phyloP scores from a whole-genome alignment of 1,284 basidiomycete genomes.

The Cutaneotrichosporon daszewskae region DNA sequence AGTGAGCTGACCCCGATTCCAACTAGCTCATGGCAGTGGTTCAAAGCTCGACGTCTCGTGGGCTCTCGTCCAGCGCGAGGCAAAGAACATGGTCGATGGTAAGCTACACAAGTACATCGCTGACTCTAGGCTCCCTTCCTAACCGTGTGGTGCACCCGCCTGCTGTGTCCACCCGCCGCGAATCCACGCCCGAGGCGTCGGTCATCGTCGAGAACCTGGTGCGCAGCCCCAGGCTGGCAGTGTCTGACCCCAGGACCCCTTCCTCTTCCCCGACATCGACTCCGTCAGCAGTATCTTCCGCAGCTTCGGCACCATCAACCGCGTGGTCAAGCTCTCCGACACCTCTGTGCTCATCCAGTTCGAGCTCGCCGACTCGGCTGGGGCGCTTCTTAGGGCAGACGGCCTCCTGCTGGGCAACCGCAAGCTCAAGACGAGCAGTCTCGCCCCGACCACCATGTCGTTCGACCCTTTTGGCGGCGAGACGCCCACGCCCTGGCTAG shows the following conservation, averaged over 20 bases:
- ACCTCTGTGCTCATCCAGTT: slow-evolving; percentile 32
- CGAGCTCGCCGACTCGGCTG: slow-evolving; percentile 28
- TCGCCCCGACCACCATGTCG: neutral
- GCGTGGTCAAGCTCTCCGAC: slow-evolving; percentile 25
- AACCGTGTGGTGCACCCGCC: slow-evolving; percentile 44
- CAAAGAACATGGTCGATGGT: slow-evolving; percentile 26
- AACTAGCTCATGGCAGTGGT: slow-evolving; percentile 26
- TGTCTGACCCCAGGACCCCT: slow-evolving; percentile 27
- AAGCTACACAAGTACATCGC: slow-evolving; percentile 5
- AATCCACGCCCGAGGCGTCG: slow-evolving; percentile 20
- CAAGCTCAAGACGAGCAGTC: slow-evolving; percentile 1
- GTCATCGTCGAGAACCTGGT: slow-evolving; percentile 41
- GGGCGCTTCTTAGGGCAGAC: slow-evolving; percentile 26
- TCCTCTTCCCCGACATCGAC: slow-evolving; percentile 28
- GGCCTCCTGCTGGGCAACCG: slow-evolving; percentile 29
- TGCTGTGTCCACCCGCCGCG: slow-evolving; percentile 18
- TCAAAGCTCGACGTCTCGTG: slow-evolving; percentile 41
- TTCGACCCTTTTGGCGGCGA: slow-evolving; percentile 15
- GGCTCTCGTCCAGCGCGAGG: slow-evolving; percentile 43
- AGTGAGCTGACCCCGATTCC: slow-evolving; percentile 20
- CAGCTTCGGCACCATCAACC: slow-evolving; percentile 31
- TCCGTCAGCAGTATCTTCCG: slow-evolving; percentile 31
- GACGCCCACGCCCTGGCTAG: neutral
- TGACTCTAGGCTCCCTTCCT: slow-evolving; percentile 19
- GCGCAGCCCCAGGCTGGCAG: neutral